Percentiles rank a stretch among this genome's conserved stretches.
Evolutionary conservation across 2,329 filamentous ascomycete genomes (phyloP).

Genomic region (Pseudopyricularia cyperi): DNA sequence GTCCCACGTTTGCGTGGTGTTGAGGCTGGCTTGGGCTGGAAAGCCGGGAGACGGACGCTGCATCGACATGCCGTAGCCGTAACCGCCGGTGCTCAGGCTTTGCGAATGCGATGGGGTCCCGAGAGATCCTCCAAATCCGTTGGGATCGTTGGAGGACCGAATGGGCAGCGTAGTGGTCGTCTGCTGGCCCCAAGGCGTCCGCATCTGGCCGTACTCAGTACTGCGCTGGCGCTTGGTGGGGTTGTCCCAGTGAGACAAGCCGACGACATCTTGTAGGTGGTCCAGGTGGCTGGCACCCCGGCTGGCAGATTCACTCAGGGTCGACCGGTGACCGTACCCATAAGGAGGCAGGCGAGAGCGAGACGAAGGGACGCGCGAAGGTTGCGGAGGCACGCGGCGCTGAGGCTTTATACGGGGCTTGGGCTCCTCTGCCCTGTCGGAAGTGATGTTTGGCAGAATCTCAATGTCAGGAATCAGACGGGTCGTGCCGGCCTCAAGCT

Average conservation of each 20-base stretch:
- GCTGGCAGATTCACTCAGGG: conserved; percentile 13
- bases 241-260: background rate
- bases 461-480: conserved; percentile 43
- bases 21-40: background rate
- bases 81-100: background rate
- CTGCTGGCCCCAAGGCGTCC: background rate
- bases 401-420: conserved; percentile 13
- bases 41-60: background rate
- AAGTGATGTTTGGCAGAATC: conserved; percentile 40
- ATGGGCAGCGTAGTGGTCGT: background rate
- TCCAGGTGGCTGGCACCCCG: conserved; percentile 5
- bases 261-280: background rate
- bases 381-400: conserved; percentile 8
- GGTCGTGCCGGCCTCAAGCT: conserved; percentile 28
- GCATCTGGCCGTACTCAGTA: background rate
- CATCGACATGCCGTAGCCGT: background rate
- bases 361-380: background rate
- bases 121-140: background rate
- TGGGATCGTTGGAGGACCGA: background rate
- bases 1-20: background rate
- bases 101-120: background rate
- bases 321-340: conserved; percentile 1
- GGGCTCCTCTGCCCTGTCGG: conserved; percentile 15
- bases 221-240: background rate
- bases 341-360: background rate